A percentile compares a stretch with the other conserved stretches of the same genome.
phyloP scores from a whole-genome alignment of 768 basidiomycete genomes.

The Pulveroboletus sp. region DNA sequence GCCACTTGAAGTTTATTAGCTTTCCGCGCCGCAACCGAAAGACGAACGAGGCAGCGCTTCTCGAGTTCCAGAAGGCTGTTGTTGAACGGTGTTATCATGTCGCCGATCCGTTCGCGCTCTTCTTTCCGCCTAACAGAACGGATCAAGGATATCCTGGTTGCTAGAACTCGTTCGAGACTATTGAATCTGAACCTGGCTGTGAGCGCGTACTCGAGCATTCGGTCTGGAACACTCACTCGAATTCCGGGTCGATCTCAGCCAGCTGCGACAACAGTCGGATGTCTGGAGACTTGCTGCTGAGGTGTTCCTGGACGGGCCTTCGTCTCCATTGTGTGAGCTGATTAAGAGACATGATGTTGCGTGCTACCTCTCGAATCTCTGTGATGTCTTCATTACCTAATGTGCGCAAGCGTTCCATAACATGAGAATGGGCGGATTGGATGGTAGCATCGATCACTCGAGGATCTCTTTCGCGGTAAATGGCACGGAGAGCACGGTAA shows the following conservation, averaged over 20 bases:
- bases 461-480: slow-evolving; percentile 73
- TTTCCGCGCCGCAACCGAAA: slow-evolving; percentile 69
- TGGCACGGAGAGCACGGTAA: slow-evolving; percentile 74
- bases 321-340: slow-evolving; percentile 69
- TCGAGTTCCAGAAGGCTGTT: slow-evolving; percentile 55
- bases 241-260: slow-evolving; percentile 45
- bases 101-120: slow-evolving; percentile 74
- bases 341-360: slow-evolving; percentile 75
- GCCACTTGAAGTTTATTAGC: slow-evolving; percentile 74
- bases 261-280: slow-evolving; percentile 41
- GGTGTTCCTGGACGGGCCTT: slow-evolving; percentile 22
- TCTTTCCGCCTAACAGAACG: slow-evolving; percentile 67
- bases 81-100: slow-evolving; percentile 52
- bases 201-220: neutral
- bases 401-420: slow-evolving; percentile 58
- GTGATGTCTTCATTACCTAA: slow-evolving; percentile 78
- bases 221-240: slow-evolving; percentile 53
- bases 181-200: slow-evolving; percentile 52
- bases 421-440: slow-evolving; percentile 47
- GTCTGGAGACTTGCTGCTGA: slow-evolving; percentile 34
- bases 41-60: slow-evolving; percentile 60
- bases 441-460: slow-evolving; percentile 46
- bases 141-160: slow-evolving; percentile 78
- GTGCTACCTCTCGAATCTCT: slow-evolving; percentile 64
- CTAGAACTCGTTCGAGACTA: slow-evolving; percentile 71